A percentile compares a stretch with the other conserved stretches of the same genome.
These are phyloP conservation scores for Chlorella sorokiniana DNA, from an alignment of 139 green algal species.

Conservation along the genomic window DNA sequence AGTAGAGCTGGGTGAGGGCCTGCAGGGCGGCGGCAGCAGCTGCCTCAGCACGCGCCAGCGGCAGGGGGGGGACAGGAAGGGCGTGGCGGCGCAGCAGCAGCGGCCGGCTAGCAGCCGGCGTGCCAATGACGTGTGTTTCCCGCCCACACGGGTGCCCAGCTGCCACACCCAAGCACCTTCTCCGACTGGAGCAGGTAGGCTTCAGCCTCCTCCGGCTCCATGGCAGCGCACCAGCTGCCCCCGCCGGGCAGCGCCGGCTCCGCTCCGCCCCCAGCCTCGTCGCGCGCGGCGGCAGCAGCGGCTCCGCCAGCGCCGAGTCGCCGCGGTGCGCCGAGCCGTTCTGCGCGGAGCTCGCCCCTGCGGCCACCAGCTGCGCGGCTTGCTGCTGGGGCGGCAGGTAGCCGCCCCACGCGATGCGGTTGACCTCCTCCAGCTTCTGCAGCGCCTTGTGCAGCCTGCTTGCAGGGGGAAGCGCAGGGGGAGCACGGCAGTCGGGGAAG, in stretches of 20 bases:
- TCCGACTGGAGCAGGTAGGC: background rate
- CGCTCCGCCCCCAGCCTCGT: background rate
- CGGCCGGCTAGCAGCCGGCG: too few species aligned
- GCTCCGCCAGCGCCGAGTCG: background rate
- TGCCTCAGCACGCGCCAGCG: background rate
- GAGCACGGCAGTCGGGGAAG: background rate
- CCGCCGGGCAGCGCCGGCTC: background rate
- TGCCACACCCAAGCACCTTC: constrained; percentile 19
- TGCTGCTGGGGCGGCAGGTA: background rate
- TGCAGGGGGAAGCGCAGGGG: background rate
- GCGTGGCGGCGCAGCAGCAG: background rate
- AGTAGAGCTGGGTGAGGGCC: constrained; percentile 4
- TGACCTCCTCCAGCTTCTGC: constrained; percentile 4
- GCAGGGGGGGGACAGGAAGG: too few species aligned
- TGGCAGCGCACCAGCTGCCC: background rate
- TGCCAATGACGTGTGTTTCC: too few species aligned
- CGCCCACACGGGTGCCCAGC: too few species aligned
- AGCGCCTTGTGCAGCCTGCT: constrained; percentile 25
- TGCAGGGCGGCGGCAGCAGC: background rate
- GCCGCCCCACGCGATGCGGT: constrained; percentile 1
- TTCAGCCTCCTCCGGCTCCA: background rate
- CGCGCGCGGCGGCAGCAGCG: too few species aligned
- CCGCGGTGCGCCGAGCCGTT: too few species aligned
- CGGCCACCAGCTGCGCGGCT: background rate
- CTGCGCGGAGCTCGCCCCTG: background rate